Evolutionary conservation across 2,329 filamentous ascomycete genomes (phyloP).

Genomic region (Didymella segeticola): DNA sequence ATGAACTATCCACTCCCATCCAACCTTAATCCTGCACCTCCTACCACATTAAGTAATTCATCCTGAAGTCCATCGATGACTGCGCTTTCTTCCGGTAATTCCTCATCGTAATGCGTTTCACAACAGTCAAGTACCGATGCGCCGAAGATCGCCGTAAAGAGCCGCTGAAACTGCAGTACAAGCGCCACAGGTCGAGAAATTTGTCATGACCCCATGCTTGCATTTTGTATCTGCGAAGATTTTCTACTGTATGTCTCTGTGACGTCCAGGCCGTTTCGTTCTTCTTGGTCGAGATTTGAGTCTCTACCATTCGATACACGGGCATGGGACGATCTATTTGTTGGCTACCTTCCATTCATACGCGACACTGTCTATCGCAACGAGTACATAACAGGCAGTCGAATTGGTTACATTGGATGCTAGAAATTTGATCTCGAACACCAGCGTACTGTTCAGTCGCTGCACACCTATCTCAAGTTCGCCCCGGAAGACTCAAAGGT

Average conservation of each 20-base stretch:
- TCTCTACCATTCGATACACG: no score
- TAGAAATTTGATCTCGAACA: not conserved
- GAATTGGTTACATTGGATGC: not conserved
- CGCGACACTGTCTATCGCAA: not conserved
- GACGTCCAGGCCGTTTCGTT: not conserved
- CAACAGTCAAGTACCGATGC: not conserved
- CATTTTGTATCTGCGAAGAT: not conserved
- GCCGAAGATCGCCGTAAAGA: slow-evolving; percentile 13
- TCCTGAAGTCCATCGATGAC: not conserved
- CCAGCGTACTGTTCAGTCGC: not conserved
- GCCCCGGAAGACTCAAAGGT: not conserved
- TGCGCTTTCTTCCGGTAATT: slow-evolving; percentile 19
- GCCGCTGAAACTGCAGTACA: slow-evolving; percentile 10
- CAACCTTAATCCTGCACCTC: not conserved
- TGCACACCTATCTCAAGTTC: no score
- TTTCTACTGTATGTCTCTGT: not conserved
- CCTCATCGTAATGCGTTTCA: slow-evolving; percentile 2
- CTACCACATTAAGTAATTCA: not conserved
- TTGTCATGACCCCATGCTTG: not conserved
- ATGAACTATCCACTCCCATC: not conserved
- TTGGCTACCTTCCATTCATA: not conserved
- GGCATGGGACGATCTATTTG: not conserved
- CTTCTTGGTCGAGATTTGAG: no score
- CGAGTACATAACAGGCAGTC: not conserved
- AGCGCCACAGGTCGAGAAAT: not conserved